Evolutionary conservation across 1,139 yeast genomes (phyloP).

Genomic region (Kodamaea plutei): DNA sequence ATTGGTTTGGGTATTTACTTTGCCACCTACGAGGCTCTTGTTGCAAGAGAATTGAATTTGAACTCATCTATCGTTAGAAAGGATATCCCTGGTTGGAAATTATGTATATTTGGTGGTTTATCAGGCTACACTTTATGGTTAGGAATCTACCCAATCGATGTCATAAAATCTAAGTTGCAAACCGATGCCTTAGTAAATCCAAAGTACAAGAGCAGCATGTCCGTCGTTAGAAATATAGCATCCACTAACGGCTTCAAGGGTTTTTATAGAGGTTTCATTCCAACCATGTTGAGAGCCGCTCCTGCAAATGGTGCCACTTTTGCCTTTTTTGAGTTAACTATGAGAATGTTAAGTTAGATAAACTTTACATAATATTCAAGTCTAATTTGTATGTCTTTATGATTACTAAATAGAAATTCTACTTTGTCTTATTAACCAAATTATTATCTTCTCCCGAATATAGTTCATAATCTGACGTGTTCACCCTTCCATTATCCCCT

Average conservation of each 20-base stretch:
- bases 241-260: constrained; percentile 62
- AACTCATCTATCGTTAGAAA: constrained; percentile 42
- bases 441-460: constrained; percentile 11
- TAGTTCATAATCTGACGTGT: constrained; percentile 18
- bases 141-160: constrained; percentile 78
- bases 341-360: constrained; percentile 53
- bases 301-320: constrained; percentile 97
- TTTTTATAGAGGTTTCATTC: constrained; percentile 82
- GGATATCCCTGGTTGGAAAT: constrained; percentile 80
- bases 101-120: constrained; percentile 77
- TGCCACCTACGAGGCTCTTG: constrained; percentile 81
- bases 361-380: constrained; percentile 2
- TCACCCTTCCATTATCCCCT: too few relatives aligned
- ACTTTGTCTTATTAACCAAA: constrained; percentile 1
- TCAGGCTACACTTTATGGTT: constrained; percentile 89
- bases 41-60: constrained; percentile 53
- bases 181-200: constrained; percentile 63
- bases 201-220: constrained; percentile 45
- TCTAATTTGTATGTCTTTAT: neutral
- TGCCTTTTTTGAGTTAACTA: constrained; percentile 83
- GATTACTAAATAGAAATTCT: neutral
- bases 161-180: constrained; percentile 79
- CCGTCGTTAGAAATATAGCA: constrained; percentile 54
- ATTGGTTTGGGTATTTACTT: constrained; percentile 89
- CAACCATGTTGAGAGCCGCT: constrained; percentile 90